A percentile compares a stretch with the other conserved stretches of the same genome.
Conservation (phyloP, 768 basidiomycete genomes). For the Lentinula raphanica region DNA sequence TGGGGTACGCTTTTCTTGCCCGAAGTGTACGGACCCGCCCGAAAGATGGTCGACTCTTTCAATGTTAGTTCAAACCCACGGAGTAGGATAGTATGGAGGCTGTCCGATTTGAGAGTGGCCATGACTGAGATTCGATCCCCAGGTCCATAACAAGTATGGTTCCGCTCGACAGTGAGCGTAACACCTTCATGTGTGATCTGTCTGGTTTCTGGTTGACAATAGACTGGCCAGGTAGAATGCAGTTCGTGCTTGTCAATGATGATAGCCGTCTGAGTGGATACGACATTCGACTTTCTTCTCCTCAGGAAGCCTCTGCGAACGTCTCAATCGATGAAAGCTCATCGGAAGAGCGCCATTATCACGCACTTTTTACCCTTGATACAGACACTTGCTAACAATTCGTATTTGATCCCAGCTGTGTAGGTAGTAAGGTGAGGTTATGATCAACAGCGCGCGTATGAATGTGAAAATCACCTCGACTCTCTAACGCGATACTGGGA, state of each 20-base stretch:
- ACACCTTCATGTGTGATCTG: conserved; percentile 61
- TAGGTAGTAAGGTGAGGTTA: neutral
- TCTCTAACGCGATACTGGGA: conserved; percentile 76
- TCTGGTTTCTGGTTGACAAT: conserved; percentile 73
- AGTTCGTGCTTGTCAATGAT: conserved; percentile 92
- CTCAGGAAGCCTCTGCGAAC: conserved; percentile 74
- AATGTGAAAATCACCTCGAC: conserved; percentile 45
- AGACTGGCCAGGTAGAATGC: conserved; percentile 91
- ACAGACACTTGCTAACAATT: conserved; percentile 83
- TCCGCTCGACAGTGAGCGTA: conserved; percentile 70
- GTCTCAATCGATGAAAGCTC: conserved; percentile 1
- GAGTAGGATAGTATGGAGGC: conserved; percentile 60
- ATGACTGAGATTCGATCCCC: conserved; percentile 73
- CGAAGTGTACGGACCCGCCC: conserved; percentile 49
- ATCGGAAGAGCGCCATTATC: neutral
- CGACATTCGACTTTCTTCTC: conserved; percentile 65
- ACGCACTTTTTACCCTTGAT: conserved; percentile 79
- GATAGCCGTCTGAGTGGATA: conserved; percentile 64
- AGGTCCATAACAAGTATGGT: conserved; percentile 78
- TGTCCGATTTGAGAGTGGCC: conserved; percentile 70
- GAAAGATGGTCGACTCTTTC: conserved; percentile 72
- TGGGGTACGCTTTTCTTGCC: conserved; percentile 59
- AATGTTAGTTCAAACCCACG: conserved; percentile 82
- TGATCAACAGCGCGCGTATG: neutral
- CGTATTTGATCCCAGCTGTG: conserved; percentile 81